Conservation (phyloP, 257 asterid genomes). For the Leonotis leonurus region DNA sequence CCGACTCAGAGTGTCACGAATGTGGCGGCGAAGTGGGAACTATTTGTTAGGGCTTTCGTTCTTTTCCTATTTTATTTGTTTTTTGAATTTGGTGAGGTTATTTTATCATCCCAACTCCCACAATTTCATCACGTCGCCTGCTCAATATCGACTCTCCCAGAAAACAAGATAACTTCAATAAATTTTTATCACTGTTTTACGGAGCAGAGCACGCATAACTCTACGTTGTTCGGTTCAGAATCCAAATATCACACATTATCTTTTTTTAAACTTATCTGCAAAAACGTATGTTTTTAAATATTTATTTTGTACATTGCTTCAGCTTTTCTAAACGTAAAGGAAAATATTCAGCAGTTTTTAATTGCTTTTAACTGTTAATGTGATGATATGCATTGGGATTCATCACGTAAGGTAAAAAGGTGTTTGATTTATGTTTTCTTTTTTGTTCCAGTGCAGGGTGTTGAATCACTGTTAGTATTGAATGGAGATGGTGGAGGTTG, state of each 20-base stretch:
- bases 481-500: conserved; percentile 42
- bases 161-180: not conserved
- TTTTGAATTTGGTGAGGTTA: conserved; percentile 9
- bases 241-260: no score
- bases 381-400: no score
- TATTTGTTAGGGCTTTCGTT: not conserved
- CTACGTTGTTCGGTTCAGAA: no score
- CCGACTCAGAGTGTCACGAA: not conserved
- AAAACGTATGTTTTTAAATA: not conserved
- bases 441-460: conserved; percentile 19
- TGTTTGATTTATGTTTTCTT: conserved; percentile 8
- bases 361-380: not conserved
- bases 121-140: not conserved
- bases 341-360: not conserved
- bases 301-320: not conserved
- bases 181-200: not conserved
- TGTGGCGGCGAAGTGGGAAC: conserved; percentile 9
- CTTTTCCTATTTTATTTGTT: not conserved
- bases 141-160: conserved; percentile 13
- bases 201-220: not conserved
- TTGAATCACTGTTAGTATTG: conserved; percentile 11
- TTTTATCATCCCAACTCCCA: conserved; percentile 4
- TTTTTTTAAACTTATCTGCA: no score
- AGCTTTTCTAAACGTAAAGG: not conserved
- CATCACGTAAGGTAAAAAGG: not conserved